Evolutionary conservation across 179 eudicot genomes (phyloP).

Genomic region (Corrigiola litoralis): DNA sequence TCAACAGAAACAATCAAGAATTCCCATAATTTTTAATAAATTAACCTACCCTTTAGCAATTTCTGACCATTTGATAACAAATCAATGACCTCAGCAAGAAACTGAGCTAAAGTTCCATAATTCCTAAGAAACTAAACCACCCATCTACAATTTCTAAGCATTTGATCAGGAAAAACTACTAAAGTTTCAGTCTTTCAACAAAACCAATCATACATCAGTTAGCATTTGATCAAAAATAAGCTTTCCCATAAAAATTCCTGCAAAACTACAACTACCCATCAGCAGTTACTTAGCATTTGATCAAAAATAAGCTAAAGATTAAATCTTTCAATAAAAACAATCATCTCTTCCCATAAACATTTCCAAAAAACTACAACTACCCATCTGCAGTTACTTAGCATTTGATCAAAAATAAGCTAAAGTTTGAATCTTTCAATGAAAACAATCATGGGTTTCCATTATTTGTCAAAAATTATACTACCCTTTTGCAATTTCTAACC

Average conservation of each 20-base stretch:
- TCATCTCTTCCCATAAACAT: background rate
- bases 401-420: background rate
- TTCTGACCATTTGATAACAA: background rate
- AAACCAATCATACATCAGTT: background rate
- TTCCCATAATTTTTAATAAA: background rate
- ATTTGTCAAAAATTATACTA: background rate
- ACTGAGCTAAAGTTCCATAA: too few species aligned
- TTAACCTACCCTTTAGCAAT: background rate
- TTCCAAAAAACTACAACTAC: background rate
- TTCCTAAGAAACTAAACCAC: too few species aligned
- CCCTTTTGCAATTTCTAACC: background rate
- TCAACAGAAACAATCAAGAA: background rate
- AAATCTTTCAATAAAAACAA: background rate
- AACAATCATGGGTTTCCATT: background rate
- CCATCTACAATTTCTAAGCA: too few species aligned
- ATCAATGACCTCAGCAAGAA: too few species aligned
- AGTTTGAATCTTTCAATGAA: constrained; percentile 2
- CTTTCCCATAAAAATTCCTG: background rate
- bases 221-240: too few species aligned
- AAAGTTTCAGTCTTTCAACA: background rate
- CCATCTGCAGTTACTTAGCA: too few species aligned
- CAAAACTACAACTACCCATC: background rate
- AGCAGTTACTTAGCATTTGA: too few species aligned
- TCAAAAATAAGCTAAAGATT: background rate
- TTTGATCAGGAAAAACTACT: background rate